Base-by-base conservation (phyloP, 768 basidiomycete species). In the Floccularia luteovirens region DNA sequence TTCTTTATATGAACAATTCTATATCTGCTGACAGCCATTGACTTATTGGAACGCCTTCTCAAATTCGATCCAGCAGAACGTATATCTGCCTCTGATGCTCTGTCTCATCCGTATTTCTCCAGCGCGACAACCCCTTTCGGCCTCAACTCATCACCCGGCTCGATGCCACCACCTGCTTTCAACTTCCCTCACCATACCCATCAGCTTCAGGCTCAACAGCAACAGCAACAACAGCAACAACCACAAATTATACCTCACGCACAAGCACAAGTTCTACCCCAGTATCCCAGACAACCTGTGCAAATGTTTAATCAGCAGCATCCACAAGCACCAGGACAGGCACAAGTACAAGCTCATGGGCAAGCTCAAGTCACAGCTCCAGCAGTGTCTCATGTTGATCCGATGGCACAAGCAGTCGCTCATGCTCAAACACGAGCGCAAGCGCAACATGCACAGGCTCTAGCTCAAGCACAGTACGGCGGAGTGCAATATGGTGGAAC, bases 1-100 rank as follows among this genome's bases (percentile, higher is more conserved):
- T 44, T 38, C 31, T 38, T n/a, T n/a, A n/a, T n/a, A n/a, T n/a
- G 17, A 16, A 36, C 4, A 5, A 24, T 11, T 36, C 36, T 44
- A n/a, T 44, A 41, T 33, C 36, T 20, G 42, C 22, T 22, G 48
- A 12, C 37, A 77, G 94, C 94, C 17, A 76, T 97, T 56, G 91
- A 97, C 60, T 75, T 98, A 2, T 80, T 99, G 31, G 96, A 98
- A 59, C 80, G 83, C 35, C 78, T 98, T 31, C 77, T 99, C 34
- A 92, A 97, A 54, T 99, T 98, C 54, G 96, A 98, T 55, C 96
- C 96, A 1, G 72, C 82, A 21, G 85, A 90, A 51, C 83, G 96
- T 39, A 79, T 93, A 33, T 87, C 90, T 10, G 94, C 94, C 19
- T 80, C 82, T 7, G 88, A 97, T 32, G 92, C 94, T 0, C 75